These are phyloP conservation scores for Hypholoma fasciculare DNA, from an alignment of 768 basidiomycete species.

Conservation along the genomic window DNA sequence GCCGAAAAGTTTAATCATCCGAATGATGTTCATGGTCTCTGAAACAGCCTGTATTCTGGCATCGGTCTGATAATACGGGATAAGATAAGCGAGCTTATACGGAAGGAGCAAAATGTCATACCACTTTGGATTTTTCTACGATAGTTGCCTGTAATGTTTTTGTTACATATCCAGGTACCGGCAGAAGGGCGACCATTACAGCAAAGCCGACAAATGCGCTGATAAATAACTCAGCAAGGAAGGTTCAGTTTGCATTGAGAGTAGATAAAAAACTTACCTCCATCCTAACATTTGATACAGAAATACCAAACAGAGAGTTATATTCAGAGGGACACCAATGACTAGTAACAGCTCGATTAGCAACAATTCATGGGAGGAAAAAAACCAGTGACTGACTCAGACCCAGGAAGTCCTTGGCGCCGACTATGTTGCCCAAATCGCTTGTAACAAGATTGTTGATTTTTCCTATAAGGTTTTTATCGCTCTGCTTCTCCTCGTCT, in stretches of 20 bases:
- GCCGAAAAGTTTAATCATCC: conserved; percentile 5
- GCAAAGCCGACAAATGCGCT: conserved; percentile 57
- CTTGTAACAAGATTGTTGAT: conserved; percentile 57
- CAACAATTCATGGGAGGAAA: not conserved
- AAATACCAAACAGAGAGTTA: conserved; percentile 40
- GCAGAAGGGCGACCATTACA: conserved; percentile 49
- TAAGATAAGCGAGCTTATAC: conserved; percentile 20
- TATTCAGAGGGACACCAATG: conserved; percentile 42
- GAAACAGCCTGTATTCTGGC: conserved; percentile 60
- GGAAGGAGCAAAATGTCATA: not conserved
- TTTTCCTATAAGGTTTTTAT: conserved; percentile 61
- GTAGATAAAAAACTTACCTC: conserved; percentile 30
- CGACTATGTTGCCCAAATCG: conserved; percentile 32
- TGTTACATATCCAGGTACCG: conserved; percentile 56
- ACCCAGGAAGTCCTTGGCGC: conserved; percentile 19
- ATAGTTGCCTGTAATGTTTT: conserved; percentile 48
- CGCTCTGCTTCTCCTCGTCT: conserved; percentile 35
- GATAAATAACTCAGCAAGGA: conserved; percentile 38
- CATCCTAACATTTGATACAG: conserved; percentile 47
- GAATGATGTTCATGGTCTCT: conserved; percentile 59
- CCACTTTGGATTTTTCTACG: conserved; percentile 9
- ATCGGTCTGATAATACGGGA: conserved; percentile 35
- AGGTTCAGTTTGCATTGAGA: not conserved
- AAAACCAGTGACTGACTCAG: conserved; percentile 10
- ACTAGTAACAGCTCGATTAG: conserved; percentile 28